phyloP scores from a whole-genome alignment of 2,329 filamentous ascomycete species.

The Aspergillus hortae region DNA sequence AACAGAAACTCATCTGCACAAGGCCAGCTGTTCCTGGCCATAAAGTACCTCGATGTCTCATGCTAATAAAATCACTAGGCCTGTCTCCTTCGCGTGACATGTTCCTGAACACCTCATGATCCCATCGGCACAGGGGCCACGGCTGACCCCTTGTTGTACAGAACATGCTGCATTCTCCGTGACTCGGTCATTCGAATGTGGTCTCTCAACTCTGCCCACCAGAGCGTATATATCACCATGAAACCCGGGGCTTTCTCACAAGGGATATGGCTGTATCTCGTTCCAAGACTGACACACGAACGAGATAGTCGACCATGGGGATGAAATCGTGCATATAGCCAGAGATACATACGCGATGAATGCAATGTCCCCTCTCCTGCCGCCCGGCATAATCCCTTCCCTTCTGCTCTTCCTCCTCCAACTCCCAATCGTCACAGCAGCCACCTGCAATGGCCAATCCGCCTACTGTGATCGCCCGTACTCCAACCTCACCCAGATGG shows the following conservation, averaged over 20 bases:
- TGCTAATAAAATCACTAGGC: background rate
- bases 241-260: background rate
- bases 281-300: too few species aligned
- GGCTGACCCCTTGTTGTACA: background rate
- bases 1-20: too few species aligned
- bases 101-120: background rate
- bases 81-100: background rate
- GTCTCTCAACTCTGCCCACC: background rate
- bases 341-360: background rate
- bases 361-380: background rate
- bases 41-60: too few species aligned
- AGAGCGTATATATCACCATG: background rate
- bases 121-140: background rate
- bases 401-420: slow-evolving; percentile 4
- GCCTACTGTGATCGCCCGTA: slow-evolving; percentile 57
- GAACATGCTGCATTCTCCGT: background rate
- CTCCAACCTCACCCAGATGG: slow-evolving; percentile 59
- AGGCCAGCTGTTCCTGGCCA: background rate
- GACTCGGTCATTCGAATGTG: background rate
- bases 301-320: background rate
- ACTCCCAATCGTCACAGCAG: slow-evolving; percentile 5
- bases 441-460: slow-evolving; percentile 55
- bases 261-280: background rate
- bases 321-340: background rate
- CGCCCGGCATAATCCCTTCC: background rate